Base-by-base conservation (phyloP, 345 rosid genomes). In the Melastoma malabathricum region DNA sequence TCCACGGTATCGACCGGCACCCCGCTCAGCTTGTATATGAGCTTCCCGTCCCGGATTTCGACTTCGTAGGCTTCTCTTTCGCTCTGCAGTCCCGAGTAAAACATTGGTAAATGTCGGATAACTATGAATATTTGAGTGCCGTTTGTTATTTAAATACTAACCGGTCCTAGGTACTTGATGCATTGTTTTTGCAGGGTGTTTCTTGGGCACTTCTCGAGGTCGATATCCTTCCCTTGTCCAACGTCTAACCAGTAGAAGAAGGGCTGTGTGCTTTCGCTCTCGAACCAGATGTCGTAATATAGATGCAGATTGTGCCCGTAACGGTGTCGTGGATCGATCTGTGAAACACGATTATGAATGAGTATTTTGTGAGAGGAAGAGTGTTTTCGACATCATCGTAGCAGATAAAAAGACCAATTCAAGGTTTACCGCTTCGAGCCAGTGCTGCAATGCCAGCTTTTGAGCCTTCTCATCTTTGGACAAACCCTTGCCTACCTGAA, bases 371-470 rank as follows among this genome's bases (percentile, higher is more conserved):
- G 2, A 34, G 41, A 31, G 41, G 41, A 34, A 34, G 41, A 34
- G 41, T 8, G 12, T 0, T 7, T 34, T 34, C 41, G 12, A 12
- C 41, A 8, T 6, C 41, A 34, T 34, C 41, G 2, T 34, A 0
- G 12, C 12, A 2, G 41, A 34, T 34, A 12, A 9, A 34, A 34
- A 9, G 41, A 2, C 41, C 2, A 34, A 8, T 34, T 34, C 41
- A 1, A 12, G 12, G 12, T 94, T 74, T 74, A 87, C 96, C 62
- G 98, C 96, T 79, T 92, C 98, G 43, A 92, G 87, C 95, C 98
- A 92, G 48, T 90, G 98, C 52, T 82, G 87, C 43, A 90, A 61
- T 47, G 96, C 94, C 48, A 90, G 64, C 65, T 84, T 80, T 59
- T 80, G 89, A 34, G 96, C 98, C 56, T 92, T 92, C 27, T 84